Conservation (phyloP, 1,284 basidiomycete genomes). For the Moniliophthora roreri region DNA sequence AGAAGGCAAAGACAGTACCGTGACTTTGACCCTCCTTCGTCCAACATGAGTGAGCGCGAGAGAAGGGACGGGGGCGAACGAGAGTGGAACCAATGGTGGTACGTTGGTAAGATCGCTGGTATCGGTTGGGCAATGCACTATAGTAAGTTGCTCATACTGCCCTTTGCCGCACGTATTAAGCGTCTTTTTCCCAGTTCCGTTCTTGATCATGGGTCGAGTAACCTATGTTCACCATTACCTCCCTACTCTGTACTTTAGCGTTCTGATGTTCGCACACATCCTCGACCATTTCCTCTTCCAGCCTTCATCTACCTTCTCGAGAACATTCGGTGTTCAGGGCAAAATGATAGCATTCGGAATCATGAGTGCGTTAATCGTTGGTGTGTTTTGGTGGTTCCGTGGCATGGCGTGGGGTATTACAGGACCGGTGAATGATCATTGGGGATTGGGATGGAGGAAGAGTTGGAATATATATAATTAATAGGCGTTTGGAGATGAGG, state of each 20-base stretch:
- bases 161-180: neutral
- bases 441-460: slow-evolving; percentile 82
- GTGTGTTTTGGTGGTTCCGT: slow-evolving; percentile 93
- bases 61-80: slow-evolving; percentile 43
- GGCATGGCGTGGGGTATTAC: slow-evolving; percentile 87
- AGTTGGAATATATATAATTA: slow-evolving; percentile 42
- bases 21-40: neutral
- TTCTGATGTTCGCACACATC: slow-evolving; percentile 88
- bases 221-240: slow-evolving; percentile 94
- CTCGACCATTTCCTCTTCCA: slow-evolving; percentile 91
- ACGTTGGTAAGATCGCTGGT: slow-evolving; percentile 89
- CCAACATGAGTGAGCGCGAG: slow-evolving; percentile 76
- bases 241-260: slow-evolving; percentile 94
- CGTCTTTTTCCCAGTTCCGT: slow-evolving; percentile 63
- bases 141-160: slow-evolving; percentile 44
- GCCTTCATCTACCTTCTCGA: slow-evolving; percentile 2
- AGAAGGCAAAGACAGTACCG: slow-evolving; percentile 87
- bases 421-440: slow-evolving; percentile 79
- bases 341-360: slow-evolving; percentile 76
- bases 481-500: slow-evolving; percentile 5
- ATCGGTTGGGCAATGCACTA: slow-evolving; percentile 94
- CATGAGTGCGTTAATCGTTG: slow-evolving; percentile 60
- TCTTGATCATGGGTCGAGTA: slow-evolving; percentile 94
- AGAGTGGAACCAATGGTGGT: slow-evolving; percentile 94
- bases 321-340: slow-evolving; percentile 31